These are phyloP conservation scores for Yamadazyma diddensiae DNA, from an alignment of 1,139 yeast species.

Conservation along the genomic window DNA sequence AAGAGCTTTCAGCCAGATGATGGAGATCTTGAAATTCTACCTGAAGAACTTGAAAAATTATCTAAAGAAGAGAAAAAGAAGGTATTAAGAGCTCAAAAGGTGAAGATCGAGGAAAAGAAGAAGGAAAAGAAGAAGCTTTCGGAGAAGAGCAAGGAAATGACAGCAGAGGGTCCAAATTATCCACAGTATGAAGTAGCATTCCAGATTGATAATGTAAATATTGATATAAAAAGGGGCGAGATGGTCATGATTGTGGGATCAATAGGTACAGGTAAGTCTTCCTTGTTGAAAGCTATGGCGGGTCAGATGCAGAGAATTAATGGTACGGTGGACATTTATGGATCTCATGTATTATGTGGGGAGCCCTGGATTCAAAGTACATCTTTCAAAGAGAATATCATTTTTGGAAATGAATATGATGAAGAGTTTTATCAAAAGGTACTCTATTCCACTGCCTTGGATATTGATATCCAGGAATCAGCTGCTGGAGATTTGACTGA, in stretches of 20 bases:
- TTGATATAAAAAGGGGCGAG: slow-evolving; percentile 51
- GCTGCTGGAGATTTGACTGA: slow-evolving; percentile 47
- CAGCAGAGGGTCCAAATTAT: no score
- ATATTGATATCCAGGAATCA: slow-evolving; percentile 34
- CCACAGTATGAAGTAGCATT: slow-evolving; percentile 2
- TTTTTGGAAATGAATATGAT: slow-evolving; percentile 30
- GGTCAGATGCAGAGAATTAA: slow-evolving; percentile 50
- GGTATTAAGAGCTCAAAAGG: no score
- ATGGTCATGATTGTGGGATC: slow-evolving; percentile 69
- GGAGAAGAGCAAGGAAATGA: slow-evolving; percentile 8
- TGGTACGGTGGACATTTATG: slow-evolving; percentile 32
- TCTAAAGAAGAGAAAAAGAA: slow-evolving; percentile 4
- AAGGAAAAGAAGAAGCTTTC: slow-evolving; percentile 12
- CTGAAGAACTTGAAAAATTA: slow-evolving; percentile 6
- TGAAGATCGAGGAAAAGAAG: slow-evolving; percentile 2
- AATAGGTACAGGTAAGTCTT: slow-evolving; percentile 72
- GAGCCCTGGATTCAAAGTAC: slow-evolving; percentile 49
- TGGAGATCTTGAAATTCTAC: slow-evolving; percentile 18
- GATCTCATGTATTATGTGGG: slow-evolving; percentile 48
- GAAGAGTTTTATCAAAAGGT: slow-evolving; percentile 26
- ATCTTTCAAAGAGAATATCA: slow-evolving; percentile 39
- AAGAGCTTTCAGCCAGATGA: slow-evolving; percentile 40
- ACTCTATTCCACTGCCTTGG: slow-evolving; percentile 35
- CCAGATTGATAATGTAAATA: slow-evolving; percentile 29
- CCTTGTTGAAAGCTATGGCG: slow-evolving; percentile 49